These are phyloP conservation scores for Capsicum rhomboideum DNA, from an alignment of 257 asterid species.

Conservation along the genomic window DNA sequence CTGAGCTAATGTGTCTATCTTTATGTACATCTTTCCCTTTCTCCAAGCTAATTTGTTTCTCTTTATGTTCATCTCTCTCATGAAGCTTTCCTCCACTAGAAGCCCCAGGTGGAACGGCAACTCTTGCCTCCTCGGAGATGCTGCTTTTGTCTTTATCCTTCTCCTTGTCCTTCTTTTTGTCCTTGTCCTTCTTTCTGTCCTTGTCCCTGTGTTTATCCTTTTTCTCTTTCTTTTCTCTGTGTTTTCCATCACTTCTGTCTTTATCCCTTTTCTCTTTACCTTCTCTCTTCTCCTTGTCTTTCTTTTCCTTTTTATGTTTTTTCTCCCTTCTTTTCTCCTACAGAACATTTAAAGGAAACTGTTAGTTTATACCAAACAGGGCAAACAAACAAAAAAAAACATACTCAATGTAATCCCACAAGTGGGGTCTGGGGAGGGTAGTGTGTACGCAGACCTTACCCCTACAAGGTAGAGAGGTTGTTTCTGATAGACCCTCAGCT, in stretches of 20 bases:
- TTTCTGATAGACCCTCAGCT: too few species aligned
- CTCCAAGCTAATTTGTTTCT: constrained; percentile 8
- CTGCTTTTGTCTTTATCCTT: constrained; percentile 43
- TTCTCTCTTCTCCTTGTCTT: constrained; percentile 55
- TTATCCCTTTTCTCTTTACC: constrained; percentile 52
- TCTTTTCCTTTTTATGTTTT: constrained; percentile 61
- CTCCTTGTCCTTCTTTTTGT: constrained; percentile 46
- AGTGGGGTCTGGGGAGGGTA: too few species aligned
- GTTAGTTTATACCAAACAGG: neutral
- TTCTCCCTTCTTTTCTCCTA: constrained; percentile 66
- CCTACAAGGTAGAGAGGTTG: too few species aligned
- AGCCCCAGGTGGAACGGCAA: constrained; percentile 31
- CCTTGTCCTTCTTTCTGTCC: constrained; percentile 24
- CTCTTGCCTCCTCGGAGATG: constrained; percentile 47
- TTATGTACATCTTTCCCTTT: constrained; percentile 15
- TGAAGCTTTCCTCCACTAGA: constrained; percentile 25
- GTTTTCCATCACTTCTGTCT: constrained; percentile 49
- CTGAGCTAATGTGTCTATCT: constrained; percentile 10
- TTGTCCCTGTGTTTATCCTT: constrained; percentile 57
- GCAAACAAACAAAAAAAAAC: too few species aligned
- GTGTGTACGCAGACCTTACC: too few species aligned
- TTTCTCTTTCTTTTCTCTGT: constrained; percentile 55
- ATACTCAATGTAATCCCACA: too few species aligned
- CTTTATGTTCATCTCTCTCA: constrained; percentile 21
- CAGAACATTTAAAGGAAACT: constrained; percentile 6